Percentiles rank a stretch among this genome's conserved stretches.
phyloP scores from a whole-genome alignment of 1,139 yeast genomes.

The Geotrichum citri-aurantii region DNA sequence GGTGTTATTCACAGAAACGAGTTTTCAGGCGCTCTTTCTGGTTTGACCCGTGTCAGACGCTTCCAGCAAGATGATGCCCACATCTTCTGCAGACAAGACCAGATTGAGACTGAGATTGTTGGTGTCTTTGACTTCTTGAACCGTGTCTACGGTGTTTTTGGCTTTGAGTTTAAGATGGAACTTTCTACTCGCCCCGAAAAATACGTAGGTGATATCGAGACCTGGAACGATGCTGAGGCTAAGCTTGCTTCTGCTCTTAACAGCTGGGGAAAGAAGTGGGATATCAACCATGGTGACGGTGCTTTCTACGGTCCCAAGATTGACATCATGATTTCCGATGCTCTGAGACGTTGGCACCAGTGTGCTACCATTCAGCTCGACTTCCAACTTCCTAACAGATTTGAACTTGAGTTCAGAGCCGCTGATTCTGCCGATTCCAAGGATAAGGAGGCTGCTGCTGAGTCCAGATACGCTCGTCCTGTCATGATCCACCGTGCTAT shows the following conservation, averaged over 20 bases:
- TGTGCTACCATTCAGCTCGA: slow-evolving; percentile 86
- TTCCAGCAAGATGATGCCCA: slow-evolving; percentile 99
- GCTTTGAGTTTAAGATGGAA: slow-evolving; percentile 83
- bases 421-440: slow-evolving; percentile 46
- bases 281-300: slow-evolving; percentile 91
- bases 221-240: slow-evolving; percentile 85
- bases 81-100: slow-evolving; percentile 87
- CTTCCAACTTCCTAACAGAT: slow-evolving; percentile 88
- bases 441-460: slow-evolving; percentile 26
- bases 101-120: slow-evolving; percentile 75
- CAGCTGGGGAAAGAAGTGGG: slow-evolving; percentile 80
- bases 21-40: slow-evolving; percentile 83
- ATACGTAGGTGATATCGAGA: slow-evolving; percentile 75
- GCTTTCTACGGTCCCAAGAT: slow-evolving; percentile 99
- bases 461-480: slow-evolving; percentile 49
- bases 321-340: slow-evolving; percentile 88
- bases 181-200: slow-evolving; percentile 93
- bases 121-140: slow-evolving; percentile 75
- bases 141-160: slow-evolving; percentile 75
- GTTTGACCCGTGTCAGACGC: slow-evolving; percentile 92
- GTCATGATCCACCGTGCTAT: slow-evolving; percentile 99
- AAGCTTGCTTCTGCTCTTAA: slow-evolving; percentile 71
- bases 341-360: slow-evolving; percentile 91
- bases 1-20: slow-evolving; percentile 95
- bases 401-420: slow-evolving; percentile 79